These are phyloP conservation scores for Falciphora oryzae DNA, from an alignment of 2,329 filamentous ascomycete species.

Conservation along the genomic window DNA sequence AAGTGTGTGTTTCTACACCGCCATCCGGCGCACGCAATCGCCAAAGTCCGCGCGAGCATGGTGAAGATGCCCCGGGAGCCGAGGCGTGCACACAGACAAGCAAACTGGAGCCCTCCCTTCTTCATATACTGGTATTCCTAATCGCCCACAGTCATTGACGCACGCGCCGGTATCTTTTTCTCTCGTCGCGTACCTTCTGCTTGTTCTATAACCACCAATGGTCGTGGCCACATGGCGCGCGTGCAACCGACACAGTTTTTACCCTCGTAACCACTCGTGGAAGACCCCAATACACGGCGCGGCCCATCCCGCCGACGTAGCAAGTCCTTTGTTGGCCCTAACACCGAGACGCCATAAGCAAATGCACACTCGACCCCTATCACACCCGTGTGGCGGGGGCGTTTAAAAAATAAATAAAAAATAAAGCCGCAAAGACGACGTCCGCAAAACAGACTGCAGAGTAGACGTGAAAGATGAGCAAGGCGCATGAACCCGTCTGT, in stretches of 20 bases:
- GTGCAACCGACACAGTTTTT: background rate
- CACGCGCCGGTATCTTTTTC: background rate
- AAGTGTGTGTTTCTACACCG: background rate
- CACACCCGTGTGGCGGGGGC: background rate
- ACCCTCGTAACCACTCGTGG: background rate
- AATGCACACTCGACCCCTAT: background rate
- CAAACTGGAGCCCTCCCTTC: background rate
- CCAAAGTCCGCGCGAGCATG: no score
- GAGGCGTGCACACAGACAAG: background rate
- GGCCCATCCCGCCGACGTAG: background rate
- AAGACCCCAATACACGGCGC: background rate
- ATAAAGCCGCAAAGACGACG: no score
- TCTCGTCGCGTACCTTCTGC: background rate
- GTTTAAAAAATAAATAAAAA: background rate
- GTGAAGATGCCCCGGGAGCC: no score
- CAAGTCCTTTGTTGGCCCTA: background rate
- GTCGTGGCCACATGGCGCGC: background rate
- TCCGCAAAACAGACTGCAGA: background rate
- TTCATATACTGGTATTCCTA: background rate
- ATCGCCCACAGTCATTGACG: background rate
- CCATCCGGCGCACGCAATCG: no score
- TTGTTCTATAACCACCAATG: background rate
- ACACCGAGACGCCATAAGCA: constrained; percentile 3
- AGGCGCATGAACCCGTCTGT: background rate
- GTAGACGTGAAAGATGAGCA: background rate